Evolutionary conservation across 208 protist species (phyloP).

Genomic region (Porcisia deanei): DNA sequence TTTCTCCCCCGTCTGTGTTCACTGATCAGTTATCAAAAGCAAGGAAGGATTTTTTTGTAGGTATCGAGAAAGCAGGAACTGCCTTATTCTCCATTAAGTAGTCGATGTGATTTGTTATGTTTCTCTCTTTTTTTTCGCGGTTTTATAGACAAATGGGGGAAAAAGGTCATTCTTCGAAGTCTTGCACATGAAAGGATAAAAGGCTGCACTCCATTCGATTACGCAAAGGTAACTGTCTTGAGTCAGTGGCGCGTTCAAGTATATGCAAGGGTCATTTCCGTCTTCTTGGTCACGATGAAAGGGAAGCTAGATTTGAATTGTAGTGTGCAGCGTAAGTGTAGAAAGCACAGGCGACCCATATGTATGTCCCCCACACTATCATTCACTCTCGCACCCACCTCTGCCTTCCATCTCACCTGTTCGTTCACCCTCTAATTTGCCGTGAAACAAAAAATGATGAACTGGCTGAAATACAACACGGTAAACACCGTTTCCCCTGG

Average conservation of each 20-base stretch:
- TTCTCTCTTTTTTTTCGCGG: conserved; percentile 2
- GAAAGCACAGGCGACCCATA: neutral
- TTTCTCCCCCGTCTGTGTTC: conserved; percentile 3
- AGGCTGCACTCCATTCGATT: too few relatives aligned
- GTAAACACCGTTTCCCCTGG: neutral
- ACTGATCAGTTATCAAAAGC: neutral
- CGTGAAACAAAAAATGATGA: neutral
- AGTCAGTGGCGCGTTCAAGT: neutral
- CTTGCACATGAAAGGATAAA: neutral
- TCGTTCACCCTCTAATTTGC: neutral
- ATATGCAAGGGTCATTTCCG: neutral
- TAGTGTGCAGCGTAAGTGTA: neutral
- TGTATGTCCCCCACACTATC: neutral
- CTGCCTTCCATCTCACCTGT: neutral
- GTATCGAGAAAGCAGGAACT: conserved; percentile 5
- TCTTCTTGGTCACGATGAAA: neutral
- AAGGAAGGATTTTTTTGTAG: conserved; percentile 6
- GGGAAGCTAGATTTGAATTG: neutral
- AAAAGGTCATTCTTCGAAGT: neutral
- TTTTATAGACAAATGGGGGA: neutral
- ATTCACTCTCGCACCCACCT: neutral
- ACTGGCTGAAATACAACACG: neutral
- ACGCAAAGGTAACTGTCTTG: neutral
- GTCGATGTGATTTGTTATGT: conserved; percentile 21
- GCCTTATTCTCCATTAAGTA: conserved; percentile 19